These are phyloP conservation scores for Tetrapisispora pingtungensis DNA, from an alignment of 805 yeast genomes.

Conservation along the genomic window DNA sequence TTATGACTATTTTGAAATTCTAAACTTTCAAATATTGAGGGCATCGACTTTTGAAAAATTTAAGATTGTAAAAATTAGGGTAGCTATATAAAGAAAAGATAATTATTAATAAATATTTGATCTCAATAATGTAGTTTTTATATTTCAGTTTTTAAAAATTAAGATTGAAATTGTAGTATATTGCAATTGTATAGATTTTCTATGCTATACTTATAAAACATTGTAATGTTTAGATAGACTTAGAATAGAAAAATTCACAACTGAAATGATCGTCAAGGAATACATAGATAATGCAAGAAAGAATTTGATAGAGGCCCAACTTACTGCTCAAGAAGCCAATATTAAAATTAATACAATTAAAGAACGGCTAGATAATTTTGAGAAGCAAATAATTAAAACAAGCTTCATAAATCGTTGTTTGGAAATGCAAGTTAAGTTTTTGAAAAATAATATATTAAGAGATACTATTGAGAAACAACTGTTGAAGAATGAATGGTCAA, in stretches of 20 bases:
- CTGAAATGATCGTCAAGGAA: constrained; percentile 6
- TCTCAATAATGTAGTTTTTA: no score
- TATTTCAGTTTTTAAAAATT: no score
- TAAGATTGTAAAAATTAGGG: background rate
- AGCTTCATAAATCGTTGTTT: constrained; percentile 38
- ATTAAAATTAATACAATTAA: constrained; percentile 29
- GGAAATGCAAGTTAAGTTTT: constrained; percentile 37
- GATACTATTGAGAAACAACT: constrained; percentile 26
- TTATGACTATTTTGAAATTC: no score
- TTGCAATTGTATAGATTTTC: no score
- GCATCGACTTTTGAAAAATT: background rate
- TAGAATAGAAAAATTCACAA: no score
- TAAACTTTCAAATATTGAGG: background rate
- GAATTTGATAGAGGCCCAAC: constrained; percentile 40
- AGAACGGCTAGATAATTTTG: background rate
- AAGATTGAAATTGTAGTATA: no score
- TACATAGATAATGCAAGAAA: constrained; percentile 41
- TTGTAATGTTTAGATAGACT: no score
- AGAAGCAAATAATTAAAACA: constrained; percentile 7
- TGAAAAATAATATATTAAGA: constrained; percentile 26
- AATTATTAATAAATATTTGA: no score
- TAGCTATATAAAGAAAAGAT: background rate
- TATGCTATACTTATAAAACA: no score
- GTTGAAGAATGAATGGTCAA: constrained; percentile 18
- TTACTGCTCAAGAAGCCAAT: constrained; percentile 43